Percentiles rank a stretch among this genome's conserved stretches.
Conservation (phyloP, 129 eudicot genomes). For the Mikania micrantha region DNA sequence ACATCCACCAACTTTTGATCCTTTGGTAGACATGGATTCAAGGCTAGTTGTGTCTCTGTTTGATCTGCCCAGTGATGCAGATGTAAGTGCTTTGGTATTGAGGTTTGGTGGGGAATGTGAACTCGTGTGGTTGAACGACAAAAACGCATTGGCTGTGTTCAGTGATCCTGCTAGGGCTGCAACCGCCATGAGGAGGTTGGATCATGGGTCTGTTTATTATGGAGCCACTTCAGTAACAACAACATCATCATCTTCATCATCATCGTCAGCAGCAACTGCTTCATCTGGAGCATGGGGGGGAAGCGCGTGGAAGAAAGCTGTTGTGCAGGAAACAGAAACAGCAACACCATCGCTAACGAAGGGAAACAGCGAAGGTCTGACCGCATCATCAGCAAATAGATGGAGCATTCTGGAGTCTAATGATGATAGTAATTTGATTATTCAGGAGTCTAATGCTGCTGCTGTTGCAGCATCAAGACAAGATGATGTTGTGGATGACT, state of each 20-base stretch:
- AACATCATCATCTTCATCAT: not conserved
- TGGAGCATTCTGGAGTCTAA: constrained; percentile 55
- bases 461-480: not conserved
- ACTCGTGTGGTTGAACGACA: constrained; percentile 86
- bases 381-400: constrained; percentile 41
- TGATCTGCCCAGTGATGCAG: constrained; percentile 92
- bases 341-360: constrained; percentile 26
- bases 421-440: constrained; percentile 15
- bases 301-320: constrained; percentile 80
- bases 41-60: constrained; percentile 84
- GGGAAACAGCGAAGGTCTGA: constrained; percentile 36
- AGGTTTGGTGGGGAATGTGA: constrained; percentile 98
- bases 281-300: constrained; percentile 47
- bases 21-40: constrained; percentile 90
- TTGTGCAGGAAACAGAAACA: constrained; percentile 38
- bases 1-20: constrained; percentile 52
- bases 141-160: constrained; percentile 87
- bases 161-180: constrained; percentile 93
- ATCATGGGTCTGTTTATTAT: constrained; percentile 77
- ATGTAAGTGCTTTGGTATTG: constrained; percentile 78
- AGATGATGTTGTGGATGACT: constrained; percentile 62
- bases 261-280: too few species aligned
- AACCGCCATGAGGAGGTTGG: constrained; percentile 94
- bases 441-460: constrained; percentile 19
- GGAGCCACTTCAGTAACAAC: constrained; percentile 54